Percentiles rank a stretch among this genome's conserved stretches.
Evolutionary conservation across 495 filamentous ascomycete genomes (phyloP).

Genomic region (Aspergillus nanangensis): DNA sequence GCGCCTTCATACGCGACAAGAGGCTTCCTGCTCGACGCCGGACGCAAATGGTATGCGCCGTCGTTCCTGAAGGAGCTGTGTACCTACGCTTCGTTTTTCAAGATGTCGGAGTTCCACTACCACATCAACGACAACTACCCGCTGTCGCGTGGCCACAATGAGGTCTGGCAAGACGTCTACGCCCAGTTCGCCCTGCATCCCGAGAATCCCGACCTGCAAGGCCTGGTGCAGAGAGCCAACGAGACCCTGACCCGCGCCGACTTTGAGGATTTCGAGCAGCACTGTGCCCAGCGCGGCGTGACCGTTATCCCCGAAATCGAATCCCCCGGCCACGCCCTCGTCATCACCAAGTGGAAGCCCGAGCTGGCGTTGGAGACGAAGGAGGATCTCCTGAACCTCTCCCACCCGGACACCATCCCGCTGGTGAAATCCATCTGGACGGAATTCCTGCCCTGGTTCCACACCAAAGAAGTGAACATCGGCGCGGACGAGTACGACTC

Average conservation of each 20-base stretch:
- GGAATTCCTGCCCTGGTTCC: constrained; percentile 54
- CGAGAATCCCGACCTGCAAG: constrained; percentile 30
- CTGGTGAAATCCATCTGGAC: constrained; percentile 50
- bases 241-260: constrained; percentile 44
- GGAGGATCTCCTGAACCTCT: constrained; percentile 48
- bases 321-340: constrained; percentile 47
- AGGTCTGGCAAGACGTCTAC: constrained; percentile 47
- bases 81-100: constrained; percentile 53
- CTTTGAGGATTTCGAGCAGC: constrained; percentile 46
- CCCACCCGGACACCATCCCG: constrained; percentile 50
- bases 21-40: constrained; percentile 52
- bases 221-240: constrained; percentile 41
- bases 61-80: constrained; percentile 52
- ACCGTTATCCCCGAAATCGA: constrained; percentile 55
- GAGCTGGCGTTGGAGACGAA: constrained; percentile 42
- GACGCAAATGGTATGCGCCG: constrained; percentile 52
- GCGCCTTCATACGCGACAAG: constrained; percentile 44
- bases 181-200: constrained; percentile 48
- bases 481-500: constrained; percentile 55
- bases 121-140: constrained; percentile 56
- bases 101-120: constrained; percentile 55
- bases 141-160: constrained; percentile 47
- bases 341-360: constrained; percentile 54
- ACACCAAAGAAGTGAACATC: constrained; percentile 52
- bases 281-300: constrained; percentile 48